phyloP scores from a whole-genome alignment of 2,329 filamentous ascomycete genomes.

The Emydomyces testavorans region DNA sequence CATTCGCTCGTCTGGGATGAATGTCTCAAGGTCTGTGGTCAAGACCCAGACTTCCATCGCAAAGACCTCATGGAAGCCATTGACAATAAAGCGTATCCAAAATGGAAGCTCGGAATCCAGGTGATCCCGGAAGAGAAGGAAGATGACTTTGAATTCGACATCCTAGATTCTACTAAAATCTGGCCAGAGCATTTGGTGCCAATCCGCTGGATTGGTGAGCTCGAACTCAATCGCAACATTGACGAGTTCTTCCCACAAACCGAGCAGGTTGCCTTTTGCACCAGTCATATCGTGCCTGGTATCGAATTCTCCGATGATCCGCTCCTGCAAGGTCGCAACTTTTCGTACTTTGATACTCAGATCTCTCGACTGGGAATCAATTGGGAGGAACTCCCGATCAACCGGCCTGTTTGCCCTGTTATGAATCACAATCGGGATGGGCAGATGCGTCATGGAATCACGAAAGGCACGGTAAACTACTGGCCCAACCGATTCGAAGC shows the following conservation, averaged over 20 bases:
- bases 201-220: constrained; percentile 63
- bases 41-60: constrained; percentile 71
- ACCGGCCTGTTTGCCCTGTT: constrained; percentile 60
- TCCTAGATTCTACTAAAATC: constrained; percentile 73
- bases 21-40: constrained; percentile 59
- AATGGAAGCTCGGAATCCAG: constrained; percentile 77
- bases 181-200: constrained; percentile 72
- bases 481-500: constrained; percentile 62
- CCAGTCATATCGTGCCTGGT: constrained; percentile 65
- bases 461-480: constrained; percentile 63
- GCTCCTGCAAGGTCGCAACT: constrained; percentile 61
- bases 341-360: constrained; percentile 45
- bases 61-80: constrained; percentile 68
- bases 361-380: constrained; percentile 60
- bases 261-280: constrained; percentile 75
- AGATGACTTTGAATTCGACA: constrained; percentile 73
- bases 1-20: constrained; percentile 70
- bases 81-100: constrained; percentile 56
- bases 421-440: constrained; percentile 71
- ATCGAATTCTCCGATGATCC: constrained; percentile 69
- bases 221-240: constrained; percentile 67
- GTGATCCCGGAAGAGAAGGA: constrained; percentile 58
- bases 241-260: constrained; percentile 76
- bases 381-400: constrained; percentile 67
- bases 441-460: constrained; percentile 59